Evolutionary conservation across 2,329 filamentous ascomycete species (phyloP), one percentile per base, ranked within the genome.

Genomic region (Colletotrichum sublineola): DNA sequence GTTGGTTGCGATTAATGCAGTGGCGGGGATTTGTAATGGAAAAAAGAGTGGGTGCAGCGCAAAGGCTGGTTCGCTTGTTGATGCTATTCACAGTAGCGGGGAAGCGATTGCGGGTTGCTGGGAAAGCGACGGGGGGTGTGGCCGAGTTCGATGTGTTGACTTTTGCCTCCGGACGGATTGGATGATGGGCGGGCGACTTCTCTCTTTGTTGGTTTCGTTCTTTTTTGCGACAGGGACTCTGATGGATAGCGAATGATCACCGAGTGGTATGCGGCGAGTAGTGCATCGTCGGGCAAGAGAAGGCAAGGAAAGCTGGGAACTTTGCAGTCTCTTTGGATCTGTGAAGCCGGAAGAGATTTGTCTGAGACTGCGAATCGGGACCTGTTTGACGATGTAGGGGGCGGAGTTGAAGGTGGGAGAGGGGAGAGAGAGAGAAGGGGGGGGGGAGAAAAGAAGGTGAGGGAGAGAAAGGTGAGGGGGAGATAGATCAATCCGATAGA

Each of bases 61-160:
- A 66, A 66, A 40, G 38, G 71, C 71, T 53, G 72, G 53, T 24
- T 57, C n/a, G 53, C 14, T 15, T 63, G 52, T 61, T 64, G 70
- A 73, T 70, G 66, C 66, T 74, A 67, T 74, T 74, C 71, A 52
- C 63, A 36, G 66, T 38, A 18, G 63, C 46, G 46, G 65, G 67
- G 65, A 69, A 50, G 31, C 56, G 63, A 38, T 44, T 44, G 46
- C 33, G 31, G 52, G 52, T 36, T 36, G 56, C 50, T 60, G 56
- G 20, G 20, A 44, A 50, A 36, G 40, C 33, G 36, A 38, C 36
- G 33, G 33, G 18, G 53, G 33, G 3, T 20, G 42, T 33, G 5
- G 38, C 53, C 20, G 53, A 33, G 55, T n/a, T 36, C 50, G 64
- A 63, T 64, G 60, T 69, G 69, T 72, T 69, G 64, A 69, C 66